Evolutionary conservation across 768 basidiomycete genomes (phyloP).

Genomic region (Amanita pseudoporphyria): DNA sequence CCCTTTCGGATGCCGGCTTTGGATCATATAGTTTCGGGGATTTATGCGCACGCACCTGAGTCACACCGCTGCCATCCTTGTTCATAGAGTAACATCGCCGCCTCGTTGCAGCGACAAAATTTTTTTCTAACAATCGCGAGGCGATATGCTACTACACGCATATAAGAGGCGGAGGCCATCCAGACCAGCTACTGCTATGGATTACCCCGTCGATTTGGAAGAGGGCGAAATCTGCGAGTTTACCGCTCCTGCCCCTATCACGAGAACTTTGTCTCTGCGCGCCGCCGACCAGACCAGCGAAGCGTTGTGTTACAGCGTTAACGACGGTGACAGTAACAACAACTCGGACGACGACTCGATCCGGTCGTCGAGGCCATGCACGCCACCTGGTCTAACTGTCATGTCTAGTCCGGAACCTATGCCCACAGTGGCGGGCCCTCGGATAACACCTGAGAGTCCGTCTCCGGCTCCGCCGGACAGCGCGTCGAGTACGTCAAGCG

Average conservation of each 20-base stretch:
- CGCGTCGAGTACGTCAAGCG: neutral
- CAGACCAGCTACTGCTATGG: neutral
- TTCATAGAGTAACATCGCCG: neutral
- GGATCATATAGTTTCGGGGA: no score
- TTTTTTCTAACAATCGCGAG: conserved; percentile 1
- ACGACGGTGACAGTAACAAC: no score
- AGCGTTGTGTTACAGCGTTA: no score
- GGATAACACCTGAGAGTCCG: neutral
- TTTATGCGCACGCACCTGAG: neutral
- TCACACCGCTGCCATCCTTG: neutral
- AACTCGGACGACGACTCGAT: neutral
- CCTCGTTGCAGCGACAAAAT: neutral
- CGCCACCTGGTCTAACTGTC: neutral
- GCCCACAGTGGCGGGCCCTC: neutral
- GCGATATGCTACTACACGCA: neutral
- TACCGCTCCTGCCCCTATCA: neutral
- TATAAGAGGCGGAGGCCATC: neutral
- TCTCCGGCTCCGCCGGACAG: no score
- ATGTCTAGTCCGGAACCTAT: neutral
- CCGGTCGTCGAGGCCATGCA: conserved; percentile 2
- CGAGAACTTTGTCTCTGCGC: neutral
- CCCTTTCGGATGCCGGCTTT: no score
- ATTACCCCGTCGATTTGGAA: neutral
- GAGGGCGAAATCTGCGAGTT: neutral
- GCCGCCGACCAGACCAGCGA: neutral